phyloP scores from a whole-genome alignment of 2,329 filamentous ascomycete species.

The Epichloe bromicola region DNA sequence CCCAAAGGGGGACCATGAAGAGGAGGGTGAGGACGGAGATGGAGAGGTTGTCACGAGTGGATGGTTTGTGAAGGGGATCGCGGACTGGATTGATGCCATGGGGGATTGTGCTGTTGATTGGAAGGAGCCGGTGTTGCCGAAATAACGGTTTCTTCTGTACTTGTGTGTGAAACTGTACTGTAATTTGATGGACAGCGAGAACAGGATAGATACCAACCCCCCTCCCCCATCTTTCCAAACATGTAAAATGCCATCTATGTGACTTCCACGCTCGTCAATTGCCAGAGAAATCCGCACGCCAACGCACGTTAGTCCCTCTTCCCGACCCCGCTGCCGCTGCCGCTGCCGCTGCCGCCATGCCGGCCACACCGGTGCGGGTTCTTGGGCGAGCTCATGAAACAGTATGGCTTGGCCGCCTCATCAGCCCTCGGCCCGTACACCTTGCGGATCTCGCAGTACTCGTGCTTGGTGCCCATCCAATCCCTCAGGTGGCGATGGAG shows the following conservation, averaged over 20 bases:
- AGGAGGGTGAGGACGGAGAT: constrained; percentile 9
- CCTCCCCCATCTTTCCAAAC: too few relatives aligned
- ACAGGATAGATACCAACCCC: too few relatives aligned
- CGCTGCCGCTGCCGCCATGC: constrained; percentile 24
- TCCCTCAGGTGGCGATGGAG: constrained; percentile 47
- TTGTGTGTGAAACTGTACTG: too few relatives aligned
- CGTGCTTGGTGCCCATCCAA: constrained; percentile 43
- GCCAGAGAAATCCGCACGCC: too few relatives aligned
- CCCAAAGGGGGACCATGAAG: background rate
- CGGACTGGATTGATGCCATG: constrained; percentile 31
- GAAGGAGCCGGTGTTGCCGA: constrained; percentile 16
- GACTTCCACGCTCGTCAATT: too few relatives aligned
- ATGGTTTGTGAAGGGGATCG: constrained; percentile 33
- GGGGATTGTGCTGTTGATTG: constrained; percentile 30
- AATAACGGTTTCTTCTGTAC: background rate
- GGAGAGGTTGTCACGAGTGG: constrained; percentile 25
- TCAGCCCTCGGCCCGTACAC: constrained; percentile 39
- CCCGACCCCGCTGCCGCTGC: background rate
- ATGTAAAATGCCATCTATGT: too few relatives aligned
- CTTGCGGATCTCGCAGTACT: constrained; percentile 49
- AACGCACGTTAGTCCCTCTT: constrained; percentile 2
- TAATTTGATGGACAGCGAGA: too few relatives aligned
- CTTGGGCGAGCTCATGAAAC: constrained; percentile 47
- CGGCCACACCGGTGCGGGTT: constrained; percentile 45
- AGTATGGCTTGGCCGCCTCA: constrained; percentile 34